phyloP scores from a whole-genome alignment of 768 basidiomycete species.

The Rubroboletus satanas region DNA sequence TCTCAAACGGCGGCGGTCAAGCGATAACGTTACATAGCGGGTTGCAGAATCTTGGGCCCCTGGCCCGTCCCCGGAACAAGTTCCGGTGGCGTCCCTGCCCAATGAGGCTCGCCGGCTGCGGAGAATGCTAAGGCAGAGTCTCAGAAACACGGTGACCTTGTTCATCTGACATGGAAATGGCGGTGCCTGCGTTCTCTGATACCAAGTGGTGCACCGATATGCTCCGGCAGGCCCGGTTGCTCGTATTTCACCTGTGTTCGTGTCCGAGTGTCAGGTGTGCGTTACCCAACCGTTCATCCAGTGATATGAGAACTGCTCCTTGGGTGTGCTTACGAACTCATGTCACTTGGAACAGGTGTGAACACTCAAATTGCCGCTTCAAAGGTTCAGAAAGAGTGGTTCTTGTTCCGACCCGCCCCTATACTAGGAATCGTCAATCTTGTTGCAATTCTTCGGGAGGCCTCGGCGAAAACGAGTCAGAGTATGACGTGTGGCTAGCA shows the following conservation, averaged over 20 bases:
- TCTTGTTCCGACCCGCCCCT: conserved; percentile 16
- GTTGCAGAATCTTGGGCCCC: no score
- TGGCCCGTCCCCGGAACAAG: background rate
- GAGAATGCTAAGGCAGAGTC: background rate
- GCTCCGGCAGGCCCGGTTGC: background rate
- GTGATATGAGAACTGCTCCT: background rate
- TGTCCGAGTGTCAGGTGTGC: background rate
- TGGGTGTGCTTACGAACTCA: background rate
- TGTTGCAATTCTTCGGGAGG: background rate
- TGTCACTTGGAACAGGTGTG: conserved; percentile 1
- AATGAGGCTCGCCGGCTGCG: background rate
- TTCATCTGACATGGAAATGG: background rate
- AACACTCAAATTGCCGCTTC: background rate
- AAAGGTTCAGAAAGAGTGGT: background rate
- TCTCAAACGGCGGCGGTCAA: no score
- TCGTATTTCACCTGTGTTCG: background rate
- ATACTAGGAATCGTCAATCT: conserved; percentile 1
- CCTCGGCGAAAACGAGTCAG: conserved; percentile 11
- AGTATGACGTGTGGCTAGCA: conserved; percentile 2
- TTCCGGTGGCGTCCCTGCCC: background rate
- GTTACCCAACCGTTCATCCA: background rate
- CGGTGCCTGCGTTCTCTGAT: background rate
- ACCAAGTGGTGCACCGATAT: background rate
- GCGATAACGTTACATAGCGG: no score
- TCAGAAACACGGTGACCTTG: background rate